Percentiles rank a stretch among this genome's conserved stretches.
Evolutionary conservation across 1,139 yeast species (phyloP).

Genomic region (Suhomyces bokatorum): DNA sequence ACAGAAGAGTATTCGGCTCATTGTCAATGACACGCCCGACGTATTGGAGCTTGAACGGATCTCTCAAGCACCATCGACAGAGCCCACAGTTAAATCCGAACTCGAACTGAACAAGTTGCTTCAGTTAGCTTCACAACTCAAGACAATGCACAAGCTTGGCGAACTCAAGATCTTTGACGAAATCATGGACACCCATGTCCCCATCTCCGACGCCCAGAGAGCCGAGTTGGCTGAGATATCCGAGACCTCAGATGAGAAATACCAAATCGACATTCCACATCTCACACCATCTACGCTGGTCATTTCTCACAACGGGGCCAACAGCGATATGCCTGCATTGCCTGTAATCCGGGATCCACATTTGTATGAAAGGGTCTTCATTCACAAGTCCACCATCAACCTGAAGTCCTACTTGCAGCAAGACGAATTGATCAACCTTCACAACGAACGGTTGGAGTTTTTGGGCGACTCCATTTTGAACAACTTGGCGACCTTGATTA

Average conservation of each 20-base stretch:
- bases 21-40: slow-evolving; percentile 58
- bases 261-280: slow-evolving; percentile 15
- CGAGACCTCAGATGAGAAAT: slow-evolving; percentile 1
- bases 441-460: slow-evolving; percentile 91
- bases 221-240: slow-evolving; percentile 9
- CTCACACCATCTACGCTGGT: slow-evolving; percentile 8
- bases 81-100: slow-evolving; percentile 45
- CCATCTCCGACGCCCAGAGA: slow-evolving; percentile 15
- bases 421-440: slow-evolving; percentile 58
- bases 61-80: slow-evolving; percentile 25
- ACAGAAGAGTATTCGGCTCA: slow-evolving; percentile 52
- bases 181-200: slow-evolving; percentile 29
- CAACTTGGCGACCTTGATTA: slow-evolving; percentile 65
- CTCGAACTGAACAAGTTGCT: slow-evolving; percentile 55
- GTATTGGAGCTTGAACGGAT: slow-evolving; percentile 39
- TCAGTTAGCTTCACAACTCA: slow-evolving; percentile 59
- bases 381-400: slow-evolving; percentile 74
- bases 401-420: slow-evolving; percentile 57
- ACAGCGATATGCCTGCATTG: slow-evolving; percentile 50
- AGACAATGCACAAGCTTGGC: slow-evolving; percentile 51
- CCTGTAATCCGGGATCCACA: slow-evolving; percentile 66
- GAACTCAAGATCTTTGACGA: slow-evolving; percentile 51
- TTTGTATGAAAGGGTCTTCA: slow-evolving; percentile 70
- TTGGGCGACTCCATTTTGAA: slow-evolving; percentile 89
- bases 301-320: slow-evolving; percentile 14